Percentiles rank a stretch among this genome's conserved stretches.
Evolutionary conservation across 2,329 filamentous ascomycete species (phyloP).

Genomic region (Anthostomella pinea): DNA sequence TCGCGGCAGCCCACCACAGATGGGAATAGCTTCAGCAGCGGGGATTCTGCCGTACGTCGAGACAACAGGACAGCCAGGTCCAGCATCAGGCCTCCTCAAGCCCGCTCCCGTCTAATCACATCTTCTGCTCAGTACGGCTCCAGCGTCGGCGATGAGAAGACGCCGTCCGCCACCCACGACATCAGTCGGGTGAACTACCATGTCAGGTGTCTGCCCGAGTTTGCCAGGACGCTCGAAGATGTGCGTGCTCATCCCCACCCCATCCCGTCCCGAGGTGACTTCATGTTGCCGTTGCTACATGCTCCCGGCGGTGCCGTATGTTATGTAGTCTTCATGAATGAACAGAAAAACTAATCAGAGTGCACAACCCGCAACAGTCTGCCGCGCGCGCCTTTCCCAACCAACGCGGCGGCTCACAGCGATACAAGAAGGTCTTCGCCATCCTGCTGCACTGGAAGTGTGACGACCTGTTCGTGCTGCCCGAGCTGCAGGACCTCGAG

Average conservation of each 20-base stretch:
- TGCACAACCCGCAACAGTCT: too few species aligned
- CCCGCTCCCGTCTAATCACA: constrained; percentile 28
- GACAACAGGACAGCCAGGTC: constrained; percentile 18
- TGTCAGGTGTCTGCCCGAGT: constrained; percentile 53
- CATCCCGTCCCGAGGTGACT: too few species aligned
- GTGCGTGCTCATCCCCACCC: constrained; percentile 34
- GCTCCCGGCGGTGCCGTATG: too few species aligned
- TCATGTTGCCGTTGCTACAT: not conserved
- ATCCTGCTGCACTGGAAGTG: constrained; percentile 56
- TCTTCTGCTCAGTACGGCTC: constrained; percentile 45
- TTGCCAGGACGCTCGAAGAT: constrained; percentile 53
- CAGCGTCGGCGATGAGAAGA: constrained; percentile 36
- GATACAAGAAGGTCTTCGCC: constrained; percentile 54
- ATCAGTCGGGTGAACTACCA: constrained; percentile 57
- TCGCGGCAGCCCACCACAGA: constrained; percentile 47
- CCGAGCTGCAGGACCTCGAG: constrained; percentile 55
- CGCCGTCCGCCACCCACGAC: constrained; percentile 50
- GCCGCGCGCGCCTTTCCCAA: constrained; percentile 56
- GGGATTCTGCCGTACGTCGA: constrained; percentile 47
- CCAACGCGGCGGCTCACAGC: constrained; percentile 48
- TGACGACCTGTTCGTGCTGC: constrained; percentile 57
- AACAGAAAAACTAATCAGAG: too few species aligned
- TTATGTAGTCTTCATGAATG: too few species aligned
- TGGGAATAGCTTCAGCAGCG: constrained; percentile 44
- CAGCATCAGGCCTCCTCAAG: constrained; percentile 17